Evolutionary conservation across 2,329 filamentous ascomycete genomes (phyloP).

Genomic region (Xylogone sp.): DNA sequence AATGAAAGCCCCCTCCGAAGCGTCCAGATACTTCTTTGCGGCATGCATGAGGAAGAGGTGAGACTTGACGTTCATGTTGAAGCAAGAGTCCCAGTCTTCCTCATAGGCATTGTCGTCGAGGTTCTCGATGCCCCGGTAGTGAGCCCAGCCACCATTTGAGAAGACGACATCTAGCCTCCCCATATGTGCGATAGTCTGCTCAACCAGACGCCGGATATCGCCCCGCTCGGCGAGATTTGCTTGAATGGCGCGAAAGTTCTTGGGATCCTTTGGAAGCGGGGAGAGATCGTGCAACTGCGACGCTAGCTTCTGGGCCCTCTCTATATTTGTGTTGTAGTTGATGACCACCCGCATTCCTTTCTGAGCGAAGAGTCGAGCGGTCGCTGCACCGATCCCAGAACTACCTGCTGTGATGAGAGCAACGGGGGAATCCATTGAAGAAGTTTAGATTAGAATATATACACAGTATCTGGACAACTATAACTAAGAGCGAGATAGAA

Average conservation of each 20-base stretch:
- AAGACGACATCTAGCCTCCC: constrained; percentile 74
- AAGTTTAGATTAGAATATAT: no score
- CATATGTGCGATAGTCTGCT: constrained; percentile 54
- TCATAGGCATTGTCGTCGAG: constrained; percentile 52
- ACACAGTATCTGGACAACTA: no score
- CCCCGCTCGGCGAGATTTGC: constrained; percentile 61
- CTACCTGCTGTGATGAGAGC: constrained; percentile 48
- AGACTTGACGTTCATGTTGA: constrained; percentile 59
- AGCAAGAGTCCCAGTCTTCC: constrained; percentile 56
- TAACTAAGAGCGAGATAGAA: no score
- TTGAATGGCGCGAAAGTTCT: constrained; percentile 48
- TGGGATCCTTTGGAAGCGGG: constrained; percentile 35
- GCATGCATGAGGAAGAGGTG: constrained; percentile 59
- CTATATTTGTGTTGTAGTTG: constrained; percentile 64
- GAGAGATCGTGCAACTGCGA: constrained; percentile 49
- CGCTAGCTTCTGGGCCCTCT: constrained; percentile 56
- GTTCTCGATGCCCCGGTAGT: constrained; percentile 38
- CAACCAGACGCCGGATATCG: constrained; percentile 57
- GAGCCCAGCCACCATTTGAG: constrained; percentile 65
- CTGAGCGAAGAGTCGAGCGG: constrained; percentile 63
- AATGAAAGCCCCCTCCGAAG: constrained; percentile 56
- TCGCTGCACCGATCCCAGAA: constrained; percentile 67
- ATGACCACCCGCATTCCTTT: constrained; percentile 67
- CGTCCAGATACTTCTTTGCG: constrained; percentile 49
- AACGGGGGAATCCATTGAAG: no score